phyloP scores from a whole-genome alignment of 2,329 filamentous ascomycete genomes.

The Curvularia sp. region DNA sequence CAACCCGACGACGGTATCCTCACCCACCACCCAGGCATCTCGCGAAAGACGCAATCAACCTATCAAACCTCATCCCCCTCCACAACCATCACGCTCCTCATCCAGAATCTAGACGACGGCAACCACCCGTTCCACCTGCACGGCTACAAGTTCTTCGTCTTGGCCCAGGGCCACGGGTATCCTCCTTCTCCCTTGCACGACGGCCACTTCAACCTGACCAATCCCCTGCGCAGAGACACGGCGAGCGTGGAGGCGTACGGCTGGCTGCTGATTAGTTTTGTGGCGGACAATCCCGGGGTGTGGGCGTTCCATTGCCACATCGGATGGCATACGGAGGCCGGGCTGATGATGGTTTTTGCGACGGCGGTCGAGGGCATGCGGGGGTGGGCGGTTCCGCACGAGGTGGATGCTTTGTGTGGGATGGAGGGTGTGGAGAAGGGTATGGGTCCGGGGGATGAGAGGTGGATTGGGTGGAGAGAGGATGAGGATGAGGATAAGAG shows the following conservation, averaged over 20 bases:
- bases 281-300: conserved; percentile 69
- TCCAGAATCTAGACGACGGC: conserved; percentile 45
- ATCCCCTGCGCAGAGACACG: conserved; percentile 70
- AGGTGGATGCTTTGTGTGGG: conserved; percentile 57
- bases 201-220: conserved; percentile 39
- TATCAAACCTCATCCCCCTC: conserved; percentile 40
- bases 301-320: conserved; percentile 78
- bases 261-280: conserved; percentile 67
- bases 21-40: conserved; percentile 14
- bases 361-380: conserved; percentile 58
- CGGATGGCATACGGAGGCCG: conserved; percentile 60
- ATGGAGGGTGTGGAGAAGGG: conserved; percentile 54
- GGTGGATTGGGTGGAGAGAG: conserved; percentile 51
- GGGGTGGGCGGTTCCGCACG: conserved; percentile 54
- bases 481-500: neutral
- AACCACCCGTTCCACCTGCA: conserved; percentile 49
- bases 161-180: conserved; percentile 19
- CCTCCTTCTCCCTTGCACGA: conserved; percentile 58
- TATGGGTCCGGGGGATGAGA: conserved; percentile 58
- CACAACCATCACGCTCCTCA: conserved; percentile 43
- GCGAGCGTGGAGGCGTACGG: conserved; percentile 70
- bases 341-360: conserved; percentile 64
- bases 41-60: conserved; percentile 40
- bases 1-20: conserved; percentile 10
- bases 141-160: conserved; percentile 50